These are phyloP conservation scores for Leishmania mexicana DNA, from an alignment of 208 protist species.

Conservation along the genomic window DNA sequence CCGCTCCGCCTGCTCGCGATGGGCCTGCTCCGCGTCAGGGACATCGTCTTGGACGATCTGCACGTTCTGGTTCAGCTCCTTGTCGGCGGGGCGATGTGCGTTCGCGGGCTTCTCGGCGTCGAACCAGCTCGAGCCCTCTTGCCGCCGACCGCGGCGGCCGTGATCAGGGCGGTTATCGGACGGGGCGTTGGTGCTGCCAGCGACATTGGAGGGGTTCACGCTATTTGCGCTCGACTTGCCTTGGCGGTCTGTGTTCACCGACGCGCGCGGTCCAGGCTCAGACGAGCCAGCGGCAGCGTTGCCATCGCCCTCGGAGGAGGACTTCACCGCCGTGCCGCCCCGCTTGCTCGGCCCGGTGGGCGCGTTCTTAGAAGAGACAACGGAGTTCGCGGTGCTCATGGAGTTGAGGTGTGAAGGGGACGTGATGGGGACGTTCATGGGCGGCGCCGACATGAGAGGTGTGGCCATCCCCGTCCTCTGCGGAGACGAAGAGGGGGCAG, in stretches of 20 bases:
- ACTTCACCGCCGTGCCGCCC: neutral
- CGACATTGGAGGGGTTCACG: neutral
- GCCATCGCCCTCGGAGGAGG: neutral
- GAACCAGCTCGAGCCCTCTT: conserved; percentile 20
- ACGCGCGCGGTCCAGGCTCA: neutral
- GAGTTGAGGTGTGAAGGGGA: neutral
- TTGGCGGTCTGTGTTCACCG: neutral
- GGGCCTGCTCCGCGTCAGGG: conserved; percentile 32
- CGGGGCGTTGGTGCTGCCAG: neutral
- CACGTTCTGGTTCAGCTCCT: conserved; percentile 43
- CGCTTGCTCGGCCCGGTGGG: neutral
- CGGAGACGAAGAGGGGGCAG: too few species aligned
- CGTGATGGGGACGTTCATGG: neutral
- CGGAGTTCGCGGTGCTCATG: neutral
- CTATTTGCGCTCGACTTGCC: neutral
- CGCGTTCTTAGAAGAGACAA: neutral
- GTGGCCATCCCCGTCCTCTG: neutral
- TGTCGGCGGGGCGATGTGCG: conserved; percentile 28
- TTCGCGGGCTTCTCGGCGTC: conserved; percentile 18
- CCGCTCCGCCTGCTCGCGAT: conserved; percentile 32
- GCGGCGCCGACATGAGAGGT: neutral
- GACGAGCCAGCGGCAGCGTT: neutral
- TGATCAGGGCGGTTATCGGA: neutral
- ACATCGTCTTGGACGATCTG: conserved; percentile 54
- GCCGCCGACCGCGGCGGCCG: conserved; percentile 12